A percentile compares a stretch with the other conserved stretches of the same genome.
Evolutionary conservation across 345 rosid species (phyloP).

Genomic region (Eucalyptus pumila): DNA sequence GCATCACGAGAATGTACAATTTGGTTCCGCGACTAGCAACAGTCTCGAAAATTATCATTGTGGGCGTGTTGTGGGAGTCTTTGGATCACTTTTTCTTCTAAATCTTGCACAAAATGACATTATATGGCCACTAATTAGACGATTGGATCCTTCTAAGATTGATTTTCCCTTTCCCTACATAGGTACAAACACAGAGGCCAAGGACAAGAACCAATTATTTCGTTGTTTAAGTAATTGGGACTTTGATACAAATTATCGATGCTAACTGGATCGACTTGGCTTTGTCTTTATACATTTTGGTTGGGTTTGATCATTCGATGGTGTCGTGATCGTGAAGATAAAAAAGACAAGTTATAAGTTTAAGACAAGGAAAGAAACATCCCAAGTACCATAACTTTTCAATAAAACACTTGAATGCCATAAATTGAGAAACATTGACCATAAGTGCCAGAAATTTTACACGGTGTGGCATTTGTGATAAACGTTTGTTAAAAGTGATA

Average conservation of each 20-base stretch:
- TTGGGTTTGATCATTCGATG: not conserved
- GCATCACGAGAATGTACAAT: not conserved
- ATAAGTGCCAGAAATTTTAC: not conserved
- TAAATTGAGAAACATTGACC: not conserved
- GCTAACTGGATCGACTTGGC: not conserved
- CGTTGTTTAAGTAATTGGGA: not conserved
- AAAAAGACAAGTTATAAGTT: not conserved
- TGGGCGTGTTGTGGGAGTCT: not conserved
- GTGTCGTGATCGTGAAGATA: accelerated
- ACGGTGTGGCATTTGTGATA: not conserved
- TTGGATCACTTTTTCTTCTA: not conserved
- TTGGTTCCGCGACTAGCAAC: not conserved
- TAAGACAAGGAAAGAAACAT: not conserved
- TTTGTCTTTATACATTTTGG: not conserved
- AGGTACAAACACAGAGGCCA: not conserved
- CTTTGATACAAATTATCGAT: not conserved
- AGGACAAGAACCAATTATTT: not conserved
- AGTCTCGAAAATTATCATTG: not conserved
- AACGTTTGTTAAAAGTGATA: not conserved
- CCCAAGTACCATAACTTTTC: not conserved
- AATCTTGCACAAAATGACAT: not conserved
- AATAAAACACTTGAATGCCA: not conserved
- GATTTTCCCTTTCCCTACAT: not conserved
- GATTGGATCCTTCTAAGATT: not conserved
- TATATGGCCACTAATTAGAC: not conserved